Conservation (phyloP, 441 rosid species). For the Croton setiger region DNA sequence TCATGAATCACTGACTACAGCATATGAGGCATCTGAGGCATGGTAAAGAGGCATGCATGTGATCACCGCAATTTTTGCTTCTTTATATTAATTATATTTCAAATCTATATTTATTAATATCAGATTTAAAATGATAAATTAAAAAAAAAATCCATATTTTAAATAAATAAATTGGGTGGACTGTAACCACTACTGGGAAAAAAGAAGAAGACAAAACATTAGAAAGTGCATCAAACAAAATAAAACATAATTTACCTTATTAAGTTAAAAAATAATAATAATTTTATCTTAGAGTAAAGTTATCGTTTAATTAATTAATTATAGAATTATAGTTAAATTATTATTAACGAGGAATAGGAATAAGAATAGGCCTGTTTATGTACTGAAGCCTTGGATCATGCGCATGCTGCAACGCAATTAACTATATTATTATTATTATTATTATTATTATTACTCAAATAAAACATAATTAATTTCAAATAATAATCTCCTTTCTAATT, state of each 20-base stretch:
- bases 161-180: no score
- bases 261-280: neutral
- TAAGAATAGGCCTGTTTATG: conserved; percentile 15
- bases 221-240: neutral
- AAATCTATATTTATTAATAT: neutral
- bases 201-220: no score
- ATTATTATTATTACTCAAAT: no score
- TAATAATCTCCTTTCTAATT: neutral
- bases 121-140: no score
- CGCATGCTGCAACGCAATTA: neutral
- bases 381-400: conserved; percentile 38
- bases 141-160: no score
- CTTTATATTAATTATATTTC: neutral
- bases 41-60: conserved; percentile 40
- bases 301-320: neutral
- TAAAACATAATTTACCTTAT: conserved; percentile 19
- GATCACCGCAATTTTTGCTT: conserved; percentile 46
- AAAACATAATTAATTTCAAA: neutral
- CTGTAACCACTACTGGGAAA: no score
- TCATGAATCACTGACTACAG: conserved; percentile 23
- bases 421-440: neutral
- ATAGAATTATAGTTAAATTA: neutral
- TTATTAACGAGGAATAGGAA: neutral
- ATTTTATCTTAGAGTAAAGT: neutral
- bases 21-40: conserved; percentile 25